These are phyloP conservation scores for Leucosporidium scottii DNA, from an alignment of 768 basidiomycete genomes.

Conservation along the genomic window DNA sequence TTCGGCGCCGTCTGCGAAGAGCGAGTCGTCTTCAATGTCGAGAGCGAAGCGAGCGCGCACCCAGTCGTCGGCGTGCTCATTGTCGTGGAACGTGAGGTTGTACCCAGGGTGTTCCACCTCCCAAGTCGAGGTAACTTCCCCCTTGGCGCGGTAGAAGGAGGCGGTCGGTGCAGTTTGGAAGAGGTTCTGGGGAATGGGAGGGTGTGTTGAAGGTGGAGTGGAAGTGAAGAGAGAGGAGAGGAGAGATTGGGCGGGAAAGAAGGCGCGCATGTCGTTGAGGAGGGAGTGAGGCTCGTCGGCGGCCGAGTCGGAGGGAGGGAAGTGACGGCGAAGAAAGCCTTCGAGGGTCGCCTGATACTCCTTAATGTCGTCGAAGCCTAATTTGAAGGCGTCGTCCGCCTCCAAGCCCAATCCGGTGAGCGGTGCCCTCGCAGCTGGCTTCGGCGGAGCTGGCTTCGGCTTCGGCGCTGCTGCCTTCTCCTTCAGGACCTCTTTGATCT, in stretches of 20 bases:
- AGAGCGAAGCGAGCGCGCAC: constrained; percentile 22
- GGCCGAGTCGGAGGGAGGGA: constrained; percentile 21
- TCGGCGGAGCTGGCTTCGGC: too few species aligned
- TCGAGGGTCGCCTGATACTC: constrained; percentile 26
- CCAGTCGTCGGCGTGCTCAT: constrained; percentile 19
- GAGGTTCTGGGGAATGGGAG: constrained; percentile 20
- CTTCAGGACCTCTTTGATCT: too few species aligned
- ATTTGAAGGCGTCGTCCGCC: constrained; percentile 17
- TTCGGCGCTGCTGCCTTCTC: too few species aligned
- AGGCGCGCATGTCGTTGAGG: constrained; percentile 27
- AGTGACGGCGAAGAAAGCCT: constrained; percentile 18
- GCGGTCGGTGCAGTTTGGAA: constrained; percentile 22
- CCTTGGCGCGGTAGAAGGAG: constrained; percentile 1
- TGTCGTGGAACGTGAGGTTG: constrained; percentile 18
- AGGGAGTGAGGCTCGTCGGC: constrained; percentile 20
- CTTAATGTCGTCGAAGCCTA: not conserved
- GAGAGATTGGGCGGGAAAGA: constrained; percentile 16
- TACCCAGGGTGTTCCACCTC: constrained; percentile 4
- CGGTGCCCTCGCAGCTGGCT: constrained; percentile 1
- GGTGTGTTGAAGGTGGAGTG: not conserved
- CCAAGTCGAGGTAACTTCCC: constrained; percentile 3
- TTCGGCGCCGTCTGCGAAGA: not conserved
- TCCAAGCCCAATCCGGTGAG: constrained; percentile 18
- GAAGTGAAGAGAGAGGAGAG: too few species aligned
- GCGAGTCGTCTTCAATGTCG: constrained; percentile 1